These are phyloP conservation scores for Fusarium caatingaense DNA, from an alignment of 2,329 filamentous ascomycete genomes.

Conservation along the genomic window DNA sequence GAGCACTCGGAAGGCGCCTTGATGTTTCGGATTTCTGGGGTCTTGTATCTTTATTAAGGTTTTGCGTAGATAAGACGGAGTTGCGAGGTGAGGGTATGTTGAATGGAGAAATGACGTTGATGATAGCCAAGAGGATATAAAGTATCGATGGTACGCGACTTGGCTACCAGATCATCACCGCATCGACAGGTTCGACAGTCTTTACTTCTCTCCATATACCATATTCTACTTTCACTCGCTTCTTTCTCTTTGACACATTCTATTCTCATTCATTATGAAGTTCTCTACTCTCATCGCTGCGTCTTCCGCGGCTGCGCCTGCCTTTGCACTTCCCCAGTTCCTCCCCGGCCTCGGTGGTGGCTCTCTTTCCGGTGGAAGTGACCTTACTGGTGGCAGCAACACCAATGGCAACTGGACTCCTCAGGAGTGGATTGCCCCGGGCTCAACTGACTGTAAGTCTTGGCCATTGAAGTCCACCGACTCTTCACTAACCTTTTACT, in stretches of 20 bases:
- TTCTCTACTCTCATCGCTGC: not conserved
- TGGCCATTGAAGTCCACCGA: fast-evolving
- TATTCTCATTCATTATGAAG: not conserved
- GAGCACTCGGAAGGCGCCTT: not conserved
- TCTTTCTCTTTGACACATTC: not conserved
- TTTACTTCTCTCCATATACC: not conserved
- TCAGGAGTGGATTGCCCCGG: constrained; percentile 6
- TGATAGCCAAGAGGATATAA: not conserved
- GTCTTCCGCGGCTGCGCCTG: fast-evolving
- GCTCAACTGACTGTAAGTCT: not conserved
- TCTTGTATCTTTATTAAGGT: not conserved
- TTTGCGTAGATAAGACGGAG: not conserved
- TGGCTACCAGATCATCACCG: fast-evolving
- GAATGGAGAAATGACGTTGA: not conserved
- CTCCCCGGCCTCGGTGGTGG: not conserved
- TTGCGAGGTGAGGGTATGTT: not conserved
- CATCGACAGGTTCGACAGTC: not conserved
- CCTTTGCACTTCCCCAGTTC: not conserved
- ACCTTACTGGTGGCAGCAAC: not conserved
- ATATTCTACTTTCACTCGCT: not conserved
- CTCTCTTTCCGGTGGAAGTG: not conserved
- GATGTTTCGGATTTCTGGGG: not conserved
- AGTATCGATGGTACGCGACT: fast-evolving
- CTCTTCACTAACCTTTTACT: not conserved
- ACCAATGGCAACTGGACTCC: not conserved